Base-by-base conservation (phyloP, 225 moss, liverwort and hornwort species). In the Anthoceros angustus region DNA sequence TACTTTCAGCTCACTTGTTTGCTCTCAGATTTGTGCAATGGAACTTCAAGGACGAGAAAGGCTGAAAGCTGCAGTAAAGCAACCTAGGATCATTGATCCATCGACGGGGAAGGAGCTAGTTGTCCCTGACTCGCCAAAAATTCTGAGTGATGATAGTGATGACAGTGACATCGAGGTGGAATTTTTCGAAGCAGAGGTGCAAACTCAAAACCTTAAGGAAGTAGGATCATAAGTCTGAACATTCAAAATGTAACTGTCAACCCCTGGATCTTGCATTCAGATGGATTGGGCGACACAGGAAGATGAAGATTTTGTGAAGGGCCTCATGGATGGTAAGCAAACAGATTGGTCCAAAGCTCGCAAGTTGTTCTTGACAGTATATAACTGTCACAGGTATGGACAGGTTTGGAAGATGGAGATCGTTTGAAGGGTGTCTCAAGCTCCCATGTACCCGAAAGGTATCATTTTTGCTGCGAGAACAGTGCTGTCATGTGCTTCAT, bases 11-110 rank as follows among this genome's bases (percentile, higher is more conserved):
- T 62, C 67, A 25, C 43, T 11, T 20, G 49, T 73, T 41, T 18
- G 42, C 63, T 42, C 77, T 68, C 85, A 95, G 94, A 86, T 95
- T 48, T 71, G 67, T 74, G 78, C 76, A 39, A 70, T 74, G 73
- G 94, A 95, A 78, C n/a, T 15, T 25, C 64, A 83, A 63, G 91
- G 76, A 48, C 84, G 94, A 15, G 78, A 74, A 72, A 85, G 43
- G 66, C 74, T 91, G 16, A 95, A 82, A 72, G 82, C 75, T 7
- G 64, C 75, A 8, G 88, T 95, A 20, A 91, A 91, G 72, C 91
- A 95, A 40, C 88, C 91, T 70, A 86, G 90, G 69, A 77, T 95
- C 14, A 84, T 95, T 74, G 91, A 95, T 86, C 91, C 91, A 18
- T 79, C 66, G 63, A 95, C 91, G 41, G 91, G 91, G 66, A 69